Evolutionary conservation across 176 grass and related monocot genomes (phyloP).

Genomic region (Avena sativa): DNA sequence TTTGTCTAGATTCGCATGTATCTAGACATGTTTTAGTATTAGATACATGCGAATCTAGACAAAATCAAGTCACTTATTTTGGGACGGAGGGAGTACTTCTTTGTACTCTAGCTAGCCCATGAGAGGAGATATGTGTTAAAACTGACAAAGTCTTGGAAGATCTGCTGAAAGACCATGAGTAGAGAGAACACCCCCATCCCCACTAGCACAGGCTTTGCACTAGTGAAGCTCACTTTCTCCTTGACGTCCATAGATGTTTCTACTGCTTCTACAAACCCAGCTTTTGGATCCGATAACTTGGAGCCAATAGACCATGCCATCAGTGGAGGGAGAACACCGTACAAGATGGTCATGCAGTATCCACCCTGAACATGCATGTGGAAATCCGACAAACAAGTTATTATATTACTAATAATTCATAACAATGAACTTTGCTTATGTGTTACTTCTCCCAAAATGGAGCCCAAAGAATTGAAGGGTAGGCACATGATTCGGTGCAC

Average conservation of each 20-base stretch:
- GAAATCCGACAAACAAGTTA: not conserved
- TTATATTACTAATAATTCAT: not conserved
- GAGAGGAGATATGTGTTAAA: slow-evolving; percentile 50
- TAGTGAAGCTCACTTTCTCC: slow-evolving; percentile 26
- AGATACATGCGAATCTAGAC: too few relatives aligned
- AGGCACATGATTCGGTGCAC: not conserved
- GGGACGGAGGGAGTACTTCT: too few relatives aligned
- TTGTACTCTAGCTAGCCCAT: slow-evolving; percentile 27
- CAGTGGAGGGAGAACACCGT: slow-evolving; percentile 75
- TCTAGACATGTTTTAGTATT: too few relatives aligned
- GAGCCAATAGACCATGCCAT: slow-evolving; percentile 77
- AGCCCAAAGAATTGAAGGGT: not conserved
- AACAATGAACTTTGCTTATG: not conserved
- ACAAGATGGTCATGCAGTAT: slow-evolving; percentile 93
- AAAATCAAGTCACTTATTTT: too few relatives aligned
- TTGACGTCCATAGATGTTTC: slow-evolving; percentile 15
- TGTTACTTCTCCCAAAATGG: not conserved
- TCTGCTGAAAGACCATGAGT: slow-evolving; percentile 60
- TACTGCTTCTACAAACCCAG: not conserved
- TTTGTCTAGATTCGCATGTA: too few relatives aligned
- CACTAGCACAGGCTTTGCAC: slow-evolving; percentile 63
- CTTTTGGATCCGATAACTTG: slow-evolving; percentile 22
- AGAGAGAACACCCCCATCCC: slow-evolving; percentile 70
- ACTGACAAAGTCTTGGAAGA: slow-evolving; percentile 49
- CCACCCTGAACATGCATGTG: slow-evolving; percentile 52